A percentile compares a stretch with the other conserved stretches of the same genome.
These are phyloP conservation scores for Calonectria pseudoreteaudii DNA, from an alignment of 2,329 filamentous ascomycete genomes.

Conservation along the genomic window DNA sequence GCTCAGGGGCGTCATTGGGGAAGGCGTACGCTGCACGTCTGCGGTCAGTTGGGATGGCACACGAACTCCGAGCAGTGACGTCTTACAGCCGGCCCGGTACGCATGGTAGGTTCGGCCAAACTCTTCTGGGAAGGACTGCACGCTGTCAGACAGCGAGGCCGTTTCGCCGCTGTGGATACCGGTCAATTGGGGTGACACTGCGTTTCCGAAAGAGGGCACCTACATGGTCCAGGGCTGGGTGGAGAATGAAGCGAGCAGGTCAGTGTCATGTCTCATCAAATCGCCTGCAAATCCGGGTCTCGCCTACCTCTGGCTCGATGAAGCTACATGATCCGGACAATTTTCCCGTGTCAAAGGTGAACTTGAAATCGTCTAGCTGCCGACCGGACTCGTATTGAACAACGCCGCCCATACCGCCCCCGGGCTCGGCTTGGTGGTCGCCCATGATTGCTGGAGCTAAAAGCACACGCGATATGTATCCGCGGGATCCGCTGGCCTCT, in stretches of 20 bases:
- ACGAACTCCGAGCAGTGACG: background rate
- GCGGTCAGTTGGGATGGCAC: background rate
- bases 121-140: constrained; percentile 51
- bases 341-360: background rate
- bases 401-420: background rate
- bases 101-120: constrained; percentile 60
- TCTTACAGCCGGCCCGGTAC: constrained; percentile 58
- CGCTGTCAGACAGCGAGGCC: constrained; percentile 44
- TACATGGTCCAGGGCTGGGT: constrained; percentile 9
- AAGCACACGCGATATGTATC: background rate
- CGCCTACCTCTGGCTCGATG: constrained; percentile 12
- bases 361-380: background rate
- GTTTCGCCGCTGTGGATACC: constrained; percentile 15
- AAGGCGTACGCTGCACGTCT: constrained; percentile 53
- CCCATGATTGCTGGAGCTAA: background rate
- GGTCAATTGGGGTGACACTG: background rate
- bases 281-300: background rate
- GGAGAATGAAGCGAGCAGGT: background rate
- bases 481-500: background rate
- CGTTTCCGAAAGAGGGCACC: constrained; percentile 7
- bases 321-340: constrained; percentile 3
- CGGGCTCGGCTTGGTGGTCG: background rate
- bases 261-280: background rate
- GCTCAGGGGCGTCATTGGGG: constrained; percentile 56
- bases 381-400: background rate